Base-by-base conservation (phyloP, 176 grass and related monocot genomes). In the Paspalum vaginatum region DNA sequence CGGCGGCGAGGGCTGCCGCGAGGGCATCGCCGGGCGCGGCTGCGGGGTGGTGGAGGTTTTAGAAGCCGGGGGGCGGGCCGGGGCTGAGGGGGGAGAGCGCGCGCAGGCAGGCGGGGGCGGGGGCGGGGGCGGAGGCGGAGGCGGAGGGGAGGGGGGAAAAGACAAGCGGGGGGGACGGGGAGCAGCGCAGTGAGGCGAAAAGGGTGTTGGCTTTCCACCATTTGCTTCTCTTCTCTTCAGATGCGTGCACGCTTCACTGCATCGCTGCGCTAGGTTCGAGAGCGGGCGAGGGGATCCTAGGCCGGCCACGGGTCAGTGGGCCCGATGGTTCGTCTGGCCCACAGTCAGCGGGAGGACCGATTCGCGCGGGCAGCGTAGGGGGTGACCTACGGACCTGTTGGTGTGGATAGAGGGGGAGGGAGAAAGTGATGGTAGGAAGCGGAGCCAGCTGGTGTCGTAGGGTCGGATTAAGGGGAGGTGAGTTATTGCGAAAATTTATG, bases 171-270 rank as follows among this genome's bases (percentile, higher is more conserved):
- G 26, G 14, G 11, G 65, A 42, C 44, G 14, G 8, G 59, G 60
- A 50, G 60, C 61, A 66, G 32, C 32, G 32, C 48, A 85, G 50
- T 18, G 70, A 46, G 81, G 79, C 69, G 54, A 89, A 92, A 95
- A 95, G 89, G 42, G 63, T 40, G 40, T 60, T 49, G 81, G 48
- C 89, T 95, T 92, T 95, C 88, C 86, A 39, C 80, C 86, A 83
- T 58, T 72, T 64, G 77, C 67, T 65, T 55, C 82, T 75, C 70
- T n/a, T n/a, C n/a, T n/a, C n/a, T 47, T 69, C 70, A 76, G 87
- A 89, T 76, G 81, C 61, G 52, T 62, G 58, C 42, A 70, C 39
- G 68, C 48, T 72, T 74, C 51, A 2, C 52, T 11, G 38, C 24
- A 18, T n/a, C 11, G 46, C 6, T 12, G 24, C 25, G 4, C 2